phyloP scores from a whole-genome alignment of 768 basidiomycete species.

The Trametes coccinea region DNA sequence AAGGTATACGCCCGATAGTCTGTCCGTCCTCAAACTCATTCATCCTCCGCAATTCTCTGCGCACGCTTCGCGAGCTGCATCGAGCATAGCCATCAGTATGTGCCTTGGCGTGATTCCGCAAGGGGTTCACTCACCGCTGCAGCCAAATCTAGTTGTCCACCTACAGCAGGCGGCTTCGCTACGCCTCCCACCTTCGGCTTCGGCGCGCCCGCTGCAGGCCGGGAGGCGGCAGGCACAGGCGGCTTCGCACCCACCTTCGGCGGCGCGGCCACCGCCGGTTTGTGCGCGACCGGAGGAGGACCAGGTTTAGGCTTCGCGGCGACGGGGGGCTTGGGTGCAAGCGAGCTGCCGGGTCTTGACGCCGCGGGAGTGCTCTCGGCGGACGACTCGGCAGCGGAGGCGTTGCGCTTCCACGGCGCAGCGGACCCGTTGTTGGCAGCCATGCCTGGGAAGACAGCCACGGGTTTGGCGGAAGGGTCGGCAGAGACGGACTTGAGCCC shows the following conservation, averaged over 20 bases:
- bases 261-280: slow-evolving; percentile 43
- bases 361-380: slow-evolving; percentile 40
- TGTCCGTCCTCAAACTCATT: slow-evolving; percentile 15
- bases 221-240: slow-evolving; percentile 56
- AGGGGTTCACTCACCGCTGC: slow-evolving; percentile 63
- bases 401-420: slow-evolving; percentile 70
- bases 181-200: slow-evolving; percentile 43
- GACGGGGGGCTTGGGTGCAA: slow-evolving; percentile 51
- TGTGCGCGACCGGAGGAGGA: slow-evolving; percentile 57
- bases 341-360: slow-evolving; percentile 54
- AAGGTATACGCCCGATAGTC: background rate
- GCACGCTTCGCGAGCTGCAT: slow-evolving; percentile 76
- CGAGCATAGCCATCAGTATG: background rate
- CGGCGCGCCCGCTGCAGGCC: slow-evolving; percentile 44
- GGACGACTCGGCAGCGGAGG: slow-evolving; percentile 30
- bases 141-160: slow-evolving; percentile 77
- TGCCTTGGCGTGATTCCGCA: background rate
- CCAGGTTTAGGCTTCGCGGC: slow-evolving; percentile 64
- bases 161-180: slow-evolving; percentile 44
- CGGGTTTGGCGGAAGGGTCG: slow-evolving; percentile 69
- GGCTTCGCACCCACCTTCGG: slow-evolving; percentile 59
- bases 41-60: slow-evolving; percentile 57
- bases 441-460: slow-evolving; percentile 83
- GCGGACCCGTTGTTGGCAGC: slow-evolving; percentile 64
- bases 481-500: slow-evolving; percentile 47